Evolutionary conservation across 139 green algal genomes (phyloP).

Genomic region (Nannochloris sp.): DNA sequence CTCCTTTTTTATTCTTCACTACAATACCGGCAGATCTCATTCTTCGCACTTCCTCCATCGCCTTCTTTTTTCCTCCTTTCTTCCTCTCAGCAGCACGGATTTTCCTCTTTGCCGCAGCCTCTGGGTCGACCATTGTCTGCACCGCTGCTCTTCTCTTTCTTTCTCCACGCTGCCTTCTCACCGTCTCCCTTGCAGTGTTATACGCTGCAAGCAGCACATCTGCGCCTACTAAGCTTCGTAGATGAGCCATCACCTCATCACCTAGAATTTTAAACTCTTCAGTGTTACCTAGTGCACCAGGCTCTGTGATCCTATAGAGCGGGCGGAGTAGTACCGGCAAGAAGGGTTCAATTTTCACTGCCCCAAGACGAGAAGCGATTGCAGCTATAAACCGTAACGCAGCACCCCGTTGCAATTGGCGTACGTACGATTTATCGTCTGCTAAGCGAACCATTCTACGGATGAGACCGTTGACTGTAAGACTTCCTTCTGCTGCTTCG

Average conservation of each 20-base stretch:
- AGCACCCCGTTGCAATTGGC: constrained; percentile 39
- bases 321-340: constrained; percentile 59
- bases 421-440: constrained; percentile 40
- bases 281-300: constrained; percentile 13
- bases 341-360: constrained; percentile 37
- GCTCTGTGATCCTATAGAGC: constrained; percentile 72
- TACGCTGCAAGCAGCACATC: constrained; percentile 65
- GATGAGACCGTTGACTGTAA: constrained; percentile 59
- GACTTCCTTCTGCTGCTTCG: constrained; percentile 8
- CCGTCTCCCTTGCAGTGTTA: constrained; percentile 42
- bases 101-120: constrained; percentile 51
- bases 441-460: constrained; percentile 59
- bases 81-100: constrained; percentile 44
- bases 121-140: constrained; percentile 67
- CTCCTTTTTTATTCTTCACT: constrained; percentile 35
- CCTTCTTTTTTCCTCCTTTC: constrained; percentile 50
- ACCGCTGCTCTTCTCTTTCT: constrained; percentile 40
- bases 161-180: constrained; percentile 31
- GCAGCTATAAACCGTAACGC: constrained; percentile 77
- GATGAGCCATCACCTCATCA: constrained; percentile 66
- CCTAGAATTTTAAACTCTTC: constrained; percentile 35
- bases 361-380: constrained; percentile 40
- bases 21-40: constrained; percentile 31
- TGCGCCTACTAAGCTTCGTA: constrained; percentile 52
- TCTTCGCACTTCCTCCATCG: constrained; percentile 59